A percentile compares a stretch with the other conserved stretches of the same genome.
phyloP scores from a whole-genome alignment of 1,139 yeast species.

The Suhomyces anneliseae region DNA sequence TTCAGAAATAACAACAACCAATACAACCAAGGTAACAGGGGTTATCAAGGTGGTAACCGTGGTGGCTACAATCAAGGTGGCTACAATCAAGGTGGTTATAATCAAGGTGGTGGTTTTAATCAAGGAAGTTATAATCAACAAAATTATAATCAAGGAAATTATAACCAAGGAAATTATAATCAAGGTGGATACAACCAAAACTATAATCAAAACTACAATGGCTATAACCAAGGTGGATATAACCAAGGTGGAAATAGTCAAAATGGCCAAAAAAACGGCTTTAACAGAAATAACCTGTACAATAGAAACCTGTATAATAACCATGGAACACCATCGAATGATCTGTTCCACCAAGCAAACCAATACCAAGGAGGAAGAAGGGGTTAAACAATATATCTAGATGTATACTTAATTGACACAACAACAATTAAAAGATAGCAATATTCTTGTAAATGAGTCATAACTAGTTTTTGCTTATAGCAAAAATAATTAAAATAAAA shows the following conservation, averaged over 20 bases:
- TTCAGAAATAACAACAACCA: constrained; percentile 1
- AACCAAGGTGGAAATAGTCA: constrained; percentile 7
- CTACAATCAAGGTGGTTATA: not conserved
- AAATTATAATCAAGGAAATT: constrained; percentile 11
- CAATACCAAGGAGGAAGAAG: constrained; percentile 1
- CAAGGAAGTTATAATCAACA: constrained; percentile 9
- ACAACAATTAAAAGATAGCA: too few relatives aligned
- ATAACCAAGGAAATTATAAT: constrained; percentile 9
- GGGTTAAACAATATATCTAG: too few relatives aligned
- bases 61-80: too few relatives aligned
- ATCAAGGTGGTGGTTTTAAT: constrained; percentile 10
- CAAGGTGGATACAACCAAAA: constrained; percentile 9
- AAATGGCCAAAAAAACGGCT: constrained; percentile 11
- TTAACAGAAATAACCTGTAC: constrained; percentile 9
- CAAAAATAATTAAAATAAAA: too few relatives aligned
- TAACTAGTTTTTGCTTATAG: too few relatives aligned
- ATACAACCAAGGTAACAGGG: constrained; percentile 11
- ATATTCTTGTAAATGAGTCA: too few relatives aligned
- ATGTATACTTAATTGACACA: too few relatives aligned
- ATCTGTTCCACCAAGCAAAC: constrained; percentile 6
- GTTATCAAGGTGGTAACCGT: constrained; percentile 9
- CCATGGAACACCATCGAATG: not conserved
- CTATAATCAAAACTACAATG: constrained; percentile 9
- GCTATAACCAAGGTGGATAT: constrained; percentile 9
- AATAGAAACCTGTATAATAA: constrained; percentile 7